Evolutionary conservation across 164 flowering plant genomes (phyloP), one percentile per base, ranked within the genome.

Genomic region (Umbilicus rupestris): DNA sequence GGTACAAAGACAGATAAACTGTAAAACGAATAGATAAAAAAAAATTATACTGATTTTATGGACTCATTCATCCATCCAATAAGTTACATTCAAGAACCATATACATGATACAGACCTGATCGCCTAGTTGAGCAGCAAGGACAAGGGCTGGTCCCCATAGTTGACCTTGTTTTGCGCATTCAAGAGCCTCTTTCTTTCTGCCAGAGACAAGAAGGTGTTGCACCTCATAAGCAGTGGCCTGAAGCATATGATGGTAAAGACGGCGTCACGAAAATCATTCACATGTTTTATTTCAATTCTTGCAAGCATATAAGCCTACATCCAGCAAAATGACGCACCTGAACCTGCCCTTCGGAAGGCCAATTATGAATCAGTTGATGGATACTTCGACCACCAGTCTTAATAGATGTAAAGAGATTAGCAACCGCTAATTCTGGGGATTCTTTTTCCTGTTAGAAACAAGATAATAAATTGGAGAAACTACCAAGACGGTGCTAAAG

Each of bases 131-230:
- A 55, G 87, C 80, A 30, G 99, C 97, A 78, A 95, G 88, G 70
- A 85, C 81, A 68, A 95, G 86, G 7, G 98, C 99, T 65, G 87
- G 92, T 45, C 97, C 96, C 99, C 99, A 95, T 68, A 95, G 76
- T 69, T 95, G 96, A 75, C 97, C 96, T 76, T 84, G 89, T 75
- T 83, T 88, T 69, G 99, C 99, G 85, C 86, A 84, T 39, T 82
- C 86, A 24, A 95, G 74, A 71, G 99, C 99, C 77, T 92, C 98
- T 70, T 73, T 81, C 74, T 83, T 87, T 77, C 82, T 83, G 68
- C 99, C 99, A 79, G 97, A 81, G 65, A 92, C 94, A 71, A 95
- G 89, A 82, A 92, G 97, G 65, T 77, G 80, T 75, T 95, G 94
- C 45, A 95, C 94, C 78, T 92, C 94, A 76, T 75, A 73, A 62